Evolutionary conservation across 352 stramenopile genomes (phyloP), one percentile per base, ranked within the genome.

Genomic region (Phytopythium aichiense): DNA sequence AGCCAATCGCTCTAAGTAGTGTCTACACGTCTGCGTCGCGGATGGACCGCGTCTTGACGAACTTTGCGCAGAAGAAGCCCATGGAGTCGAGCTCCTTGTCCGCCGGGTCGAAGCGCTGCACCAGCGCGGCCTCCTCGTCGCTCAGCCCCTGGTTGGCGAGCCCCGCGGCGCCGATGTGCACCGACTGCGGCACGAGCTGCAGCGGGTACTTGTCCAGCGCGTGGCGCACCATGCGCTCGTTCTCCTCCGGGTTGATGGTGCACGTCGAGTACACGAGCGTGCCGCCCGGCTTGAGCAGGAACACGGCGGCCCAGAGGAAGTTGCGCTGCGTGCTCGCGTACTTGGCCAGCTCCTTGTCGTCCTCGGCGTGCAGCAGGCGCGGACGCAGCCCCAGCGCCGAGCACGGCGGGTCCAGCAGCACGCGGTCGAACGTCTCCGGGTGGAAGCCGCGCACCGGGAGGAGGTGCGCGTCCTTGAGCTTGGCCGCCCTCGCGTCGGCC

Each of bases 261-360:
- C 95, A 99, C 18, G 95, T 99, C 33, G 87, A 97, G 69, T 98
- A 99, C 37, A 97, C 94, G 57, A 98, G 84, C 37, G 74, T 90
- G 4, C 94, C 96, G 40, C 92, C 92, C 46, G 74, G 72, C 64
- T 98, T 98, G 8, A 99, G 78, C 58, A 99, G 55, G 42, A 81
- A 83, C 1, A 95, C 74, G 1, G 94, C 94, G 13, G 91, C 87
- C 70, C 84, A 88, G 22, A 96, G 61, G 51, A 97, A 94, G 56
- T 95, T 94, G 64, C 87, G 79, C 69, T 97, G 89, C 79, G 94
- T 94, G 57, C 79, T 94, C 30, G 74, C 72, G 65, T 91, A 94
- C 63, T 91, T 79, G 1, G 81, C 77, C 18, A 97, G 63, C 30
- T 92, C 87, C 23, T 81, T 66, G 0, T 73, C 62, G 38, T 89